These are phyloP conservation scores for Pestalotiopsis sp. DNA, from an alignment of 2,329 filamentous ascomycete species.

Conservation along the genomic window DNA sequence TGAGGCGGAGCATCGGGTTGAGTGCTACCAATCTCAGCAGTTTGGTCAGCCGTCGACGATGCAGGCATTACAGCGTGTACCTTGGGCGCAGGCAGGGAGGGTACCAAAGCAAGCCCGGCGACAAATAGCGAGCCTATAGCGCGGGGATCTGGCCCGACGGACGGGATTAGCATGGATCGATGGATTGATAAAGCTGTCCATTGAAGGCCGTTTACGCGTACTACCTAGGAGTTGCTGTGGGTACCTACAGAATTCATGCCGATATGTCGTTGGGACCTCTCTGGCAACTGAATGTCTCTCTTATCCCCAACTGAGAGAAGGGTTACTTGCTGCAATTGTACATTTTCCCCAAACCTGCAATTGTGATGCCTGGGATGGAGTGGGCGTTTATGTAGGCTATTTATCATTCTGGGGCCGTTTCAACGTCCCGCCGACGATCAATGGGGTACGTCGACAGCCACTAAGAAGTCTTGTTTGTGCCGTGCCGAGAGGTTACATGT, in stretches of 20 bases:
- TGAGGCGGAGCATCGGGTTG: conserved; percentile 8
- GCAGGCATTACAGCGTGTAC: not conserved
- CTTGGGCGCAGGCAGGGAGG: not conserved
- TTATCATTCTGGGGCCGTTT: not conserved
- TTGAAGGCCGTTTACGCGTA: not conserved
- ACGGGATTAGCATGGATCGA: not conserved
- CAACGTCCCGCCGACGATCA: not conserved
- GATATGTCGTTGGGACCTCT: not conserved
- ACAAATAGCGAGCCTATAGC: conserved; percentile 1
- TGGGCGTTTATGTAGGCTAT: not conserved
- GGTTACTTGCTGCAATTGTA: not conserved
- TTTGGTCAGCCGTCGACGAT: conserved; percentile 5
- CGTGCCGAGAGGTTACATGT: not conserved
- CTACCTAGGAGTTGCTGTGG: not conserved
- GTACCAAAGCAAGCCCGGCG: not conserved
- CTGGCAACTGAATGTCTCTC: not conserved
- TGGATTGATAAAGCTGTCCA: not conserved
- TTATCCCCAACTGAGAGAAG: not conserved
- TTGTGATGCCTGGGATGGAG: not conserved
- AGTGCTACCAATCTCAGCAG: not conserved
- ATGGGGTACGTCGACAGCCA: not conserved
- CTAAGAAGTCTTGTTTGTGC: not conserved
- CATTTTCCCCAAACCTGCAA: not conserved
- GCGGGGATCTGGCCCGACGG: not conserved
- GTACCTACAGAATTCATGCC: not conserved